These are phyloP conservation scores for Diaporthe ilicicola DNA, from an alignment of 2,329 filamentous ascomycete species.

Conservation along the genomic window DNA sequence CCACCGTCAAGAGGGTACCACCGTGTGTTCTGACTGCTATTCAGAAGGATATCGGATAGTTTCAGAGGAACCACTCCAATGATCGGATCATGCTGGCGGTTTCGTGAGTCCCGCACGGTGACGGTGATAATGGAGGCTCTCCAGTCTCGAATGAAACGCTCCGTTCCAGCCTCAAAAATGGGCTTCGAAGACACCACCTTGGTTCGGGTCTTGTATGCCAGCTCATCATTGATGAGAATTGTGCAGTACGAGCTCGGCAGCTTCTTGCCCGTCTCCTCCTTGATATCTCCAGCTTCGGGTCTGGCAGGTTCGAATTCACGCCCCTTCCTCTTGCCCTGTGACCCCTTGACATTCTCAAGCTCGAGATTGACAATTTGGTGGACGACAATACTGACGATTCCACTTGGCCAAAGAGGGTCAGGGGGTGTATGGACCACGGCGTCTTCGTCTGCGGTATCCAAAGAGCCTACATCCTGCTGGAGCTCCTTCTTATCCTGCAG, in stretches of 20 bases:
- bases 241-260: constrained; percentile 95
- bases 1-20: constrained; percentile 98
- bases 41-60: constrained; percentile 86
- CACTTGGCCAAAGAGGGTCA: constrained; percentile 95
- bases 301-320: constrained; percentile 90
- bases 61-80: constrained; percentile 91
- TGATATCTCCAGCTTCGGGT: constrained; percentile 80
- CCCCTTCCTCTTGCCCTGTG: constrained; percentile 80
- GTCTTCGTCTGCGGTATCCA: constrained; percentile 79
- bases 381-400: constrained; percentile 84
- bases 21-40: constrained; percentile 82
- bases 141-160: constrained; percentile 94
- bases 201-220: constrained; percentile 90
- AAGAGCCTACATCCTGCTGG: constrained; percentile 85
- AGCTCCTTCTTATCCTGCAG: constrained; percentile 79
- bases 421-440: constrained; percentile 90
- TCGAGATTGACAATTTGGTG: constrained; percentile 97
- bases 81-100: constrained; percentile 93
- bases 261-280: constrained; percentile 81
- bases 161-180: constrained; percentile 96
- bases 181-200: constrained; percentile 95
- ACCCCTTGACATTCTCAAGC: constrained; percentile 89
- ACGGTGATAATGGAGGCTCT: constrained; percentile 85
- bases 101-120: constrained; percentile 86
- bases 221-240: constrained; percentile 86